Percentiles rank a stretch among this genome's conserved stretches.
Conservation (phyloP, 2,329 filamentous ascomycete species). For the Alternaria brassicae region DNA sequence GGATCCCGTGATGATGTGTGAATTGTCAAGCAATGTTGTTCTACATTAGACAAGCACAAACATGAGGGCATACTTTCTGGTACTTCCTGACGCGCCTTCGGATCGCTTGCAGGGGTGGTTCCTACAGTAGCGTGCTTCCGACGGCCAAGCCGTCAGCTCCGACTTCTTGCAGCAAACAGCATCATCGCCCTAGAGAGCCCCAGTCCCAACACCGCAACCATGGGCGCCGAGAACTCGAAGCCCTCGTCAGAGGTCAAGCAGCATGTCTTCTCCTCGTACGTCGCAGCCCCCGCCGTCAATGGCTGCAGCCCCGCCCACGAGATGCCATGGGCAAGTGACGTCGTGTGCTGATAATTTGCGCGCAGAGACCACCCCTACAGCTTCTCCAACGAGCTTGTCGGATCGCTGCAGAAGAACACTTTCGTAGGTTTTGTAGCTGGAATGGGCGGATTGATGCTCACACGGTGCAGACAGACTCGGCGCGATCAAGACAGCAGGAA, state of each 20-base stretch:
- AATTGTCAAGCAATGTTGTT: background rate
- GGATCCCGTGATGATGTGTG: background rate
- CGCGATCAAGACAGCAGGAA: constrained; percentile 82
- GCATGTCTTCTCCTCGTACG: constrained; percentile 69
- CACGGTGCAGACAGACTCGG: constrained; percentile 76
- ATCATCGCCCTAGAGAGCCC: constrained; percentile 34
- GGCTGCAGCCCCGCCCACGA: constrained; percentile 15
- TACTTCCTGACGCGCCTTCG: constrained; percentile 23
- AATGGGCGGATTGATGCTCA: background rate
- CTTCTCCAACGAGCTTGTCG: constrained; percentile 82
- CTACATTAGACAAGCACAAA: background rate
- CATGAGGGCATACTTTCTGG: constrained; percentile 19
- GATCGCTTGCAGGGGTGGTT: constrained; percentile 22
- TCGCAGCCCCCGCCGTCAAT: constrained; percentile 30
- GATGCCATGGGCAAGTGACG: constrained; percentile 7
- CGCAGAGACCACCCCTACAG: constrained; percentile 67
- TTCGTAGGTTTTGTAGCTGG: constrained; percentile 66
- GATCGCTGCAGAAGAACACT: constrained; percentile 81
- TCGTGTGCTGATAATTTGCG: constrained; percentile 43
- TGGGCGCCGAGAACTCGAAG: constrained; percentile 70
- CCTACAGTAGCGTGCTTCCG: constrained; percentile 32
- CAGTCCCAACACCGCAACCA: constrained; percentile 47
- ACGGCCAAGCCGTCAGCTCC: constrained; percentile 40
- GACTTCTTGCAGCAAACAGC: constrained; percentile 41
- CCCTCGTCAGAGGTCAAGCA: constrained; percentile 61